These are phyloP conservation scores for Lantana camara DNA, from an alignment of 257 asterid species.

Conservation along the genomic window DNA sequence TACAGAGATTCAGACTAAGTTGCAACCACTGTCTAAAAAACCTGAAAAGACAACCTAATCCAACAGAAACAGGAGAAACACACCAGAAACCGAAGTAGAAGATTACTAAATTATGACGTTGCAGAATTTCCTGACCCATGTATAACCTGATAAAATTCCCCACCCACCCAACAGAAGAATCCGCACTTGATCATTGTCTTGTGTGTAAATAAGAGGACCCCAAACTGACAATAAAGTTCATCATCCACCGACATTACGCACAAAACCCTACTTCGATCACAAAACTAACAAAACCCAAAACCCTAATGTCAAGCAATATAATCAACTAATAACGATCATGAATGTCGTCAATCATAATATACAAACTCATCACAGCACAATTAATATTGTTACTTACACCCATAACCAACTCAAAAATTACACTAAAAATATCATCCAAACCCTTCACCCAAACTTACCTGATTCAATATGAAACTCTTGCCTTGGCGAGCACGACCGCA, in stretches of 20 bases:
- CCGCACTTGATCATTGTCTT: neutral
- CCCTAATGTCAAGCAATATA: conserved; percentile 28
- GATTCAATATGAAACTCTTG: conserved; percentile 86
- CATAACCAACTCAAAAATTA: conserved; percentile 16
- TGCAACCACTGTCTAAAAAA: no score
- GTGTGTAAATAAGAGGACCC: conserved; percentile 15
- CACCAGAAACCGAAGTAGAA: no score
- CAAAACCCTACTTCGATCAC: no score
- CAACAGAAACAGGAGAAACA: no score
- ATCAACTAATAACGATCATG: neutral
- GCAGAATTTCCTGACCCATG: no score
- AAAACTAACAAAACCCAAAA: conserved; percentile 28
- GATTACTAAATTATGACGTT: no score
- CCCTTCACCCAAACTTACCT: conserved; percentile 48
- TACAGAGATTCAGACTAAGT: no score
- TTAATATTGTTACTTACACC: neutral
- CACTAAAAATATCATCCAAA: neutral
- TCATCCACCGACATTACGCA: neutral
- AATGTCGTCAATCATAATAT: neutral
- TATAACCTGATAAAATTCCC: no score
- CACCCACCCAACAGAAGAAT: no score
- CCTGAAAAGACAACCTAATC: no score
- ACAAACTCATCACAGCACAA: conserved; percentile 10
- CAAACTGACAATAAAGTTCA: conserved; percentile 9
- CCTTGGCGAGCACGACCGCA: conserved; percentile 99